Conservation (phyloP, 208 protist species). For the Leishmania arabica region DNA sequence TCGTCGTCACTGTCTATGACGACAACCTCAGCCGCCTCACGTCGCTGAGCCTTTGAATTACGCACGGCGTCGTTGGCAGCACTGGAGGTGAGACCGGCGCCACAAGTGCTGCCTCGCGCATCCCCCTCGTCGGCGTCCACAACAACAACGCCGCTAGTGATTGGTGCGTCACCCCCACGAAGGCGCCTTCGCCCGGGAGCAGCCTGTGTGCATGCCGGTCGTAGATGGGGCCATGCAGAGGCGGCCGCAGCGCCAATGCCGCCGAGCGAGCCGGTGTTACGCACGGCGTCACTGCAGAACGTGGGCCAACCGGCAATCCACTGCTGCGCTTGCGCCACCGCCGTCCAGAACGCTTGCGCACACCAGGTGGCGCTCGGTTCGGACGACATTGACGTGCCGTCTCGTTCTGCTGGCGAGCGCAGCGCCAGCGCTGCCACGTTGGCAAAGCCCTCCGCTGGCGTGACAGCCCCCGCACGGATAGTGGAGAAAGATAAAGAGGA, state of each 20-base stretch:
- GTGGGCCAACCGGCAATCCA: constrained; percentile 7
- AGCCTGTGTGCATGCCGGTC: background rate
- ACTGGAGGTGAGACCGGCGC: background rate
- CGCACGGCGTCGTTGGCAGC: background rate
- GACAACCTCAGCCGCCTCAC: background rate
- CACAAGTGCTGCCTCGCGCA: background rate
- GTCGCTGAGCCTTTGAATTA: background rate
- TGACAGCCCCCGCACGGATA: constrained; percentile 10
- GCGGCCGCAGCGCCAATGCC: background rate
- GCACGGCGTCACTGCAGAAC: background rate
- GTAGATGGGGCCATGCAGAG: background rate
- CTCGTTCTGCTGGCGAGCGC: constrained; percentile 10
- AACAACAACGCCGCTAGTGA: background rate
- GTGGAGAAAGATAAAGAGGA: background rate
- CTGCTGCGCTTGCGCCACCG: constrained; percentile 36
- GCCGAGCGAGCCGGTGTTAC: too few relatives aligned
- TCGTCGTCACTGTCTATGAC: constrained; percentile 15
- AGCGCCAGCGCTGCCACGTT: constrained; percentile 25
- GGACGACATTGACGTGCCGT: background rate
- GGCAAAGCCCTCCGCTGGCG: constrained; percentile 3
- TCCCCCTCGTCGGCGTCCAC: constrained; percentile 14
- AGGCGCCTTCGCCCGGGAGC: background rate
- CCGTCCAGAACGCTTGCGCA: constrained; percentile 47
- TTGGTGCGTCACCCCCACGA: background rate
- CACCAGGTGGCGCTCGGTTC: constrained; percentile 13